phyloP scores from a whole-genome alignment of 225 moss, liverwort and hornwort genomes.

The Ulota crispa region DNA sequence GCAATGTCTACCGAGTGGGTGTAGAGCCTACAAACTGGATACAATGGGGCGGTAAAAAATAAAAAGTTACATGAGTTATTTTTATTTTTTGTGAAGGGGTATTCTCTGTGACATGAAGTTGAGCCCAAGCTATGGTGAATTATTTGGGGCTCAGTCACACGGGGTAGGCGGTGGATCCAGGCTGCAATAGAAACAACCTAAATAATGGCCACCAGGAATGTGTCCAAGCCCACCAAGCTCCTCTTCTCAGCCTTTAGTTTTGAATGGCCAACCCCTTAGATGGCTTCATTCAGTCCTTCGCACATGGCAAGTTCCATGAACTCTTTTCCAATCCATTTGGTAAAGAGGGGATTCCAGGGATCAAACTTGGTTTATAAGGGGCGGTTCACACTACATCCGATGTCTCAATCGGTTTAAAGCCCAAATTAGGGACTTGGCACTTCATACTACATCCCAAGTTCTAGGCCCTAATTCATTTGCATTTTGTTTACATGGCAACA shows the following conservation, averaged over 20 bases:
- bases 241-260: background rate
- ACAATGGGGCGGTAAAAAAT: too few species aligned
- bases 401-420: too few species aligned
- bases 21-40: too few species aligned
- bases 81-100: background rate
- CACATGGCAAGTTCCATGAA: background rate
- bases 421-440: too few species aligned
- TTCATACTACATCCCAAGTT: too few species aligned
- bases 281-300: background rate
- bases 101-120: background rate
- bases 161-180: constrained; percentile 30
- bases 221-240: background rate
- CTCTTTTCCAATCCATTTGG: background rate
- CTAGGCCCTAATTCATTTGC: too few species aligned
- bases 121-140: background rate
- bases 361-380: background rate
- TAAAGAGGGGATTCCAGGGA: background rate
- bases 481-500: too few species aligned
- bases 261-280: background rate
- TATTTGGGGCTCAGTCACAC: constrained; percentile 29
- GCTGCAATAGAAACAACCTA: constrained; percentile 8
- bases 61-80: too few species aligned
- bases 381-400: too few species aligned
- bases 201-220: constrained; percentile 28
- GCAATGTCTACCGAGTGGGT: too few species aligned